These are phyloP conservation scores for Aspergillus caelatus DNA, from an alignment of 2,329 filamentous ascomycete genomes.

Conservation along the genomic window DNA sequence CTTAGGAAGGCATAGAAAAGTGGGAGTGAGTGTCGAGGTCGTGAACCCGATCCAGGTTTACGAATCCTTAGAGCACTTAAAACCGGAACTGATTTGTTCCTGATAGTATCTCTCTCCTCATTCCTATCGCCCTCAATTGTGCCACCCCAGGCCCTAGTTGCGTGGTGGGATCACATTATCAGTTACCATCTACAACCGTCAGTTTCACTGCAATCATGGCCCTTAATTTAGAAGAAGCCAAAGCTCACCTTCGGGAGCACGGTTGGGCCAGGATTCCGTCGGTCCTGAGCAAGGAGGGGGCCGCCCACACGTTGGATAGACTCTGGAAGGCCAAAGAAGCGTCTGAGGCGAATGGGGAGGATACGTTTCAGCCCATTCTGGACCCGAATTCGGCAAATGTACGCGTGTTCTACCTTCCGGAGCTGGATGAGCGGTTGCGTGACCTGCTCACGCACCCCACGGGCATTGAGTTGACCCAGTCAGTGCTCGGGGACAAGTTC, in stretches of 20 bases:
- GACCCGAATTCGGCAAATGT: conserved; percentile 24
- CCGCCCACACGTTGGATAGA: neutral
- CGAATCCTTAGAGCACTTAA: neutral
- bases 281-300: neutral
- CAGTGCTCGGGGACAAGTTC: conserved; percentile 31
- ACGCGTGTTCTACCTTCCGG: conserved; percentile 35
- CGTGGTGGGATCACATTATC: neutral
- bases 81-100: neutral
- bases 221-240: neutral
- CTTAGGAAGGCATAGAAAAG: neutral
- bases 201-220: neutral
- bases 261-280: neutral
- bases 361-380: neutral
- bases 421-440: conserved; percentile 32
- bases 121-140: neutral
- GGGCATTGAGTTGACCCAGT: conserved; percentile 30
- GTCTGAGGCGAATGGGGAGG: neutral
- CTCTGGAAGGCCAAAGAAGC: neutral
- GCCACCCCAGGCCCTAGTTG: neutral
- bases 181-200: neutral
- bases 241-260: neutral
- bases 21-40: neutral
- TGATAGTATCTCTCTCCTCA: neutral
- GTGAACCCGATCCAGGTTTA: neutral
- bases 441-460: conserved; percentile 32